Evolutionary conservation across 2,329 filamentous ascomycete genomes (phyloP).

Genomic region (Fusarium abutilonis): DNA sequence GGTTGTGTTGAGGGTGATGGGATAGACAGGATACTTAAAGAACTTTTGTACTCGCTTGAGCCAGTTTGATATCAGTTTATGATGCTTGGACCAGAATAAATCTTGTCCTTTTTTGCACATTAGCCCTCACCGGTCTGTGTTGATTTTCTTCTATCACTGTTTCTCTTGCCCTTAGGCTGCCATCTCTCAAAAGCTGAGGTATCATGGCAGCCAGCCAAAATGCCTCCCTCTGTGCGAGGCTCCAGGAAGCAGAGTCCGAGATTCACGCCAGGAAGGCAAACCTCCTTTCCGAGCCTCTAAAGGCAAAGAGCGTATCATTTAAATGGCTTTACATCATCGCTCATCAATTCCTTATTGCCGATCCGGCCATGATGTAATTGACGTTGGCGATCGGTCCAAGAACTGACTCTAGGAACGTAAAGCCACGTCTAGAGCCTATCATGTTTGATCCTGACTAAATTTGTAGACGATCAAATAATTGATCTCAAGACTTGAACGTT

Average conservation of each 20-base stretch:
- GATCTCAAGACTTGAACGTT: background rate
- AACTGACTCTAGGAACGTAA: conserved; percentile 13
- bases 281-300: conserved; percentile 10
- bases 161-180: background rate
- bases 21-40: background rate
- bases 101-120: background rate
- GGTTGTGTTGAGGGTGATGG: conserved; percentile 17
- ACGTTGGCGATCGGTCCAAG: conserved; percentile 18
- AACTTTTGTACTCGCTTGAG: background rate
- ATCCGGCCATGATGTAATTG: conserved; percentile 26
- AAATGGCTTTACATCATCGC: conserved; percentile 18
- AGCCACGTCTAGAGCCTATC: conserved; percentile 1
- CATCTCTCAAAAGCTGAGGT: background rate
- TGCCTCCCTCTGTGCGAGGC: background rate
- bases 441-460: conserved; percentile 9
- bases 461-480: background rate
- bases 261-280: conserved; percentile 3
- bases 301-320: conserved; percentile 11
- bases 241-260: conserved; percentile 10
- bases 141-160: too few relatives aligned
- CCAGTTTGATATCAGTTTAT: background rate
- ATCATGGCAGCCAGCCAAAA: conserved; percentile 1
- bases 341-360: conserved; percentile 3
- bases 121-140: too few relatives aligned
- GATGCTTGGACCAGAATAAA: too few relatives aligned